Evolutionary conservation across 2,329 filamentous ascomycete genomes (phyloP), one percentile per base, ranked within the genome.

Genomic region (Stachybotrys elegans): DNA sequence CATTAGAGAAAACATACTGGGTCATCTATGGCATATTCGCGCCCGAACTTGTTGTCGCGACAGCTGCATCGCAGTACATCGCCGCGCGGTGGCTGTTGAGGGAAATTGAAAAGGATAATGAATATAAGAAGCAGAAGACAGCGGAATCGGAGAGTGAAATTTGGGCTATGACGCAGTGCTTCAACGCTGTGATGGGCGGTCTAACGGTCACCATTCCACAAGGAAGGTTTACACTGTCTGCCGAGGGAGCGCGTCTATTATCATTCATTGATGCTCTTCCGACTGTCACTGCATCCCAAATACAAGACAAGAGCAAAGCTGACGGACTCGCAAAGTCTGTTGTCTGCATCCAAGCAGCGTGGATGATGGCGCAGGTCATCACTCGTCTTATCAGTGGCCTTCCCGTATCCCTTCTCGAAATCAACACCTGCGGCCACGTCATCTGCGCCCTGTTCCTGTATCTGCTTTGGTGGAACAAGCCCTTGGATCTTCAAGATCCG

Each of bases 251-350:
- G 0, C 20, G 47, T 5, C 45, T 42, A 13, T 42, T 53, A 12
- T 43, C 49, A 1, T 44, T 48, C 9, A 39, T 49, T 14, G 34
- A 45, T 0, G 23, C 42, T 6, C 48, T 54, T 6, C 46, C 51
- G 2, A 25, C 21, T 1, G 32, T 53, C 13, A 35, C 43, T 0
- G 23, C 44, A 11, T 42, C 44, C 1, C 36, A 57, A 11, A 62
- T 69, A 5, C 42, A 51, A 36, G 65, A 69, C 32, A 61, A 62
- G 21, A 69, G 62, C 49, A 70, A 70, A 43, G 59, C 58, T 2
- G 56, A 67, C 21, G 48, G 45, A 1, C 44, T 68, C 6, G 55
- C 65, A 6, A 69, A 68, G 47, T 32, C 48, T 0, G 39, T 72
- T 3, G 61, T 68, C 2, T 51, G 62, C 19, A 42, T 65, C 3